A percentile compares a stretch with the other conserved stretches of the same genome.
phyloP scores from a whole-genome alignment of 2,329 filamentous ascomycete genomes.

The Epichloe typhina region DNA sequence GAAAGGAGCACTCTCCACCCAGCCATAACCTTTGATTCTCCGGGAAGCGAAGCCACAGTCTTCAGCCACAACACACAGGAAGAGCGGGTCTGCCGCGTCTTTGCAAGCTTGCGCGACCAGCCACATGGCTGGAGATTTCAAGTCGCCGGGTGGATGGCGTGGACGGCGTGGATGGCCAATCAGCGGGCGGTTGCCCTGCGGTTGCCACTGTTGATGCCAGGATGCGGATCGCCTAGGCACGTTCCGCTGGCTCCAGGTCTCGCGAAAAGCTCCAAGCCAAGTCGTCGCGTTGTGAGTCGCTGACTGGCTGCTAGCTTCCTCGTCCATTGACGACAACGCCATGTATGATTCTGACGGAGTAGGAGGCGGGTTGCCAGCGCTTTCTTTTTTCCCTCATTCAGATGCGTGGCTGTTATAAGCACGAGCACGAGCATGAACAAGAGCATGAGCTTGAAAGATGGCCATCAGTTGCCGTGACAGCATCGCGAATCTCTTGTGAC shows the following conservation, averaged over 20 bases:
- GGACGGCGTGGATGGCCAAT: conserved; percentile 25
- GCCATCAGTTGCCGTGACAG: not conserved
- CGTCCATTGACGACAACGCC: conserved; percentile 3
- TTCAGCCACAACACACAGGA: conserved; percentile 10
- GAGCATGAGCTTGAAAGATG: not conserved
- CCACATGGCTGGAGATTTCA: conserved; percentile 13
- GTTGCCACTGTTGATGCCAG: conserved; percentile 40
- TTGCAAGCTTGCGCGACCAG: conserved; percentile 13
- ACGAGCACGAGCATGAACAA: no score
- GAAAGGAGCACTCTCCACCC: not conserved
- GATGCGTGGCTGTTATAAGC: not conserved
- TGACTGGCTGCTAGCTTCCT: not conserved
- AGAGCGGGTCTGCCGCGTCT: conserved; percentile 3
- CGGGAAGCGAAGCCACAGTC: not conserved
- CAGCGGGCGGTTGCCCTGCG: conserved; percentile 36
- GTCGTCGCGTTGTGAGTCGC: conserved; percentile 13
- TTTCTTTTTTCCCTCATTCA: not conserved
- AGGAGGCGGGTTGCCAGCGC: not conserved
- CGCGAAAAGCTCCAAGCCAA: conserved; percentile 8
- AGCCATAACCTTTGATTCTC: not conserved
- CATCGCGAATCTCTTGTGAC: not conserved
- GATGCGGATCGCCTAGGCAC: conserved; percentile 10
- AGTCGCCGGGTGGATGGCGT: conserved; percentile 3
- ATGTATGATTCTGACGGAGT: not conserved
- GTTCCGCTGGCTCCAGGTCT: conserved; percentile 6